Conservation (phyloP, 1,139 yeast species). For the Candida frijolesensis region DNA sequence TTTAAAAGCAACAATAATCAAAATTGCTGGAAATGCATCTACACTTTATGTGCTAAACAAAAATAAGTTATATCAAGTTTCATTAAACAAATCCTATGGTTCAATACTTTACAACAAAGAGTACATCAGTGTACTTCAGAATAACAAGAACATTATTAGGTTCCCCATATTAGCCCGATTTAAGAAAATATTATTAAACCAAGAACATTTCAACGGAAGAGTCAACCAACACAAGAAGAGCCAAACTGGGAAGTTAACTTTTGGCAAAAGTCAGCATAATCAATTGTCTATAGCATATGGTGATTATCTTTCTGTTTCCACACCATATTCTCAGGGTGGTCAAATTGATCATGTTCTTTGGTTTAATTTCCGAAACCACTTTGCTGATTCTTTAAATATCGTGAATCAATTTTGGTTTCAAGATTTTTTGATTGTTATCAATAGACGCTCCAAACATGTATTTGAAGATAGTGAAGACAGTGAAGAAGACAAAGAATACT, state of each 20-base stretch:
- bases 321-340: slow-evolving; percentile 32
- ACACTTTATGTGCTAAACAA: slow-evolving; percentile 26
- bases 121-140: slow-evolving; percentile 30
- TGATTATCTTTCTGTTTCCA: slow-evolving; percentile 36
- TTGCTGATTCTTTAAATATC: slow-evolving; percentile 37
- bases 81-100: slow-evolving; percentile 23
- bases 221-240: slow-evolving; percentile 17
- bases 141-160: slow-evolving; percentile 22
- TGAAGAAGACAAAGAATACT: slow-evolving; percentile 13
- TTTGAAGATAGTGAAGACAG: slow-evolving; percentile 15
- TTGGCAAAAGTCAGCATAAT: slow-evolving; percentile 26
- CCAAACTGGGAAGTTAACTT: slow-evolving; percentile 23
- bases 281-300: slow-evolving; percentile 39
- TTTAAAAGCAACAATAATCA: slow-evolving; percentile 24
- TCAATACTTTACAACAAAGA: slow-evolving; percentile 27
- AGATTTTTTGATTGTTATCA: slow-evolving; percentile 38
- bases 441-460: slow-evolving; percentile 28
- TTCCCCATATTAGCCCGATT: slow-evolving; percentile 37
- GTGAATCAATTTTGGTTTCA: slow-evolving; percentile 39
- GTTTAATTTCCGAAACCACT: slow-evolving; percentile 42
- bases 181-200: slow-evolving; percentile 26
- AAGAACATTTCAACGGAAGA: slow-evolving; percentile 24
- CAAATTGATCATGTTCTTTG: slow-evolving; percentile 40
- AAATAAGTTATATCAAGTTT: slow-evolving; percentile 24
- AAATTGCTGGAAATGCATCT: slow-evolving; percentile 31